These are phyloP conservation scores for Alternaria sp. DNA, from an alignment of 2,329 filamentous ascomycete genomes.

Conservation along the genomic window DNA sequence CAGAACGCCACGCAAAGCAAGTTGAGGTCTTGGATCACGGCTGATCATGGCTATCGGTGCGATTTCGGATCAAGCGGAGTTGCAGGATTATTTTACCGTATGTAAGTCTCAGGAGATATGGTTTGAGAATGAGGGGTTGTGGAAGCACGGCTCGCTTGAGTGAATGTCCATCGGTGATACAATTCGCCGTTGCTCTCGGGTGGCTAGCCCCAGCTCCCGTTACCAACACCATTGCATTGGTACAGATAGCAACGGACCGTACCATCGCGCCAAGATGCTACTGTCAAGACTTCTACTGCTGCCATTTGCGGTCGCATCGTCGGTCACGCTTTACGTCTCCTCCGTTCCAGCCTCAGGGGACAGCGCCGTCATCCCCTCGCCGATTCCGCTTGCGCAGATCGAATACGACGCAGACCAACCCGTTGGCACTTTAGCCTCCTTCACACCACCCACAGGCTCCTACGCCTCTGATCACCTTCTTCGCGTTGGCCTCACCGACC, in stretches of 20 bases:
- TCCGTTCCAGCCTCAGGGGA: conserved; percentile 75
- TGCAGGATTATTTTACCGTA: neutral
- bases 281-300: conserved; percentile 44
- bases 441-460: conserved; percentile 45
- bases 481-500: conserved; percentile 53
- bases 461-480: conserved; percentile 48
- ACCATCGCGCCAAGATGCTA: conserved; percentile 41
- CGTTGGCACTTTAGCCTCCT: conserved; percentile 44
- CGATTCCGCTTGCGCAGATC: conserved; percentile 52
- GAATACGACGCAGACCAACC: conserved; percentile 49
- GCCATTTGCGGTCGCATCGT: conserved; percentile 47
- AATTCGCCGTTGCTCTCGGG: conserved; percentile 15
- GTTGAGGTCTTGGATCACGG: conserved; percentile 10
- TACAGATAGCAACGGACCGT: conserved; percentile 2
- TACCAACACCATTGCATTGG: conserved; percentile 7
- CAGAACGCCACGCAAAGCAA: conserved; percentile 30
- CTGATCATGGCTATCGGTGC: conserved; percentile 4
- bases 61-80: conserved; percentile 13
- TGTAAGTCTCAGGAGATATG: neutral
- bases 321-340: conserved; percentile 60
- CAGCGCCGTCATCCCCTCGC: conserved; percentile 52
- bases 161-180: conserved; percentile 20
- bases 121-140: neutral
- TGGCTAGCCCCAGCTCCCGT: conserved; percentile 13
- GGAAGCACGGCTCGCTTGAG: conserved; percentile 3